A percentile compares a stretch with the other conserved stretches of the same genome.
Conservation (phyloP, 768 basidiomycete species). For the Boletellus ananas region DNA sequence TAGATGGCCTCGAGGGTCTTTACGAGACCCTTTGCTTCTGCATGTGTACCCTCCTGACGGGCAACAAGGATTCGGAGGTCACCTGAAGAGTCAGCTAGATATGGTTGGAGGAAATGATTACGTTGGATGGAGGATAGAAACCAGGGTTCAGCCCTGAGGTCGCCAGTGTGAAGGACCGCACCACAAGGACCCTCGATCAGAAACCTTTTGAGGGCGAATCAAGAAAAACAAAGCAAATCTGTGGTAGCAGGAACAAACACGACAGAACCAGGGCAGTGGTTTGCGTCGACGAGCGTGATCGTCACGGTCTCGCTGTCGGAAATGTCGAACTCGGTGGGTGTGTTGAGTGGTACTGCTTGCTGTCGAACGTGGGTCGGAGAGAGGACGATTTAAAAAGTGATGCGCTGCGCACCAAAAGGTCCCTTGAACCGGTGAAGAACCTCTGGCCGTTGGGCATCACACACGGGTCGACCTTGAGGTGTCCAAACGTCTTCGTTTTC, state of each 20-base stretch:
- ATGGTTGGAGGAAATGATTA: constrained; percentile 72
- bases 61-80: constrained; percentile 25
- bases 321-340: constrained; percentile 60
- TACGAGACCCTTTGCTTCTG: constrained; percentile 26
- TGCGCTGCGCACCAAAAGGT: constrained; percentile 38
- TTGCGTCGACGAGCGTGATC: constrained; percentile 83
- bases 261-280: constrained; percentile 92
- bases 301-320: constrained; percentile 55
- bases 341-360: constrained; percentile 58
- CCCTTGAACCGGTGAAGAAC: constrained; percentile 53
- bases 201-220: constrained; percentile 53
- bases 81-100: constrained; percentile 41
- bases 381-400: background rate
- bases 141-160: constrained; percentile 84
- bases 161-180: constrained; percentile 87
- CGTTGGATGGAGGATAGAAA: constrained; percentile 64
- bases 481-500: constrained; percentile 53
- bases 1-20: constrained; percentile 72
- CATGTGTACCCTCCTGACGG: constrained; percentile 20
- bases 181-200: constrained; percentile 69
- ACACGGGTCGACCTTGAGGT: constrained; percentile 58
- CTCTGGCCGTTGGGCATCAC: constrained; percentile 43
- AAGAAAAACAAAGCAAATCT: background rate
- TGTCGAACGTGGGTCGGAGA: constrained; percentile 23
- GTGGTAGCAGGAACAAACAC: constrained; percentile 52